Conservation (phyloP, 805 yeast species). For the Candida hungchunana region DNA sequence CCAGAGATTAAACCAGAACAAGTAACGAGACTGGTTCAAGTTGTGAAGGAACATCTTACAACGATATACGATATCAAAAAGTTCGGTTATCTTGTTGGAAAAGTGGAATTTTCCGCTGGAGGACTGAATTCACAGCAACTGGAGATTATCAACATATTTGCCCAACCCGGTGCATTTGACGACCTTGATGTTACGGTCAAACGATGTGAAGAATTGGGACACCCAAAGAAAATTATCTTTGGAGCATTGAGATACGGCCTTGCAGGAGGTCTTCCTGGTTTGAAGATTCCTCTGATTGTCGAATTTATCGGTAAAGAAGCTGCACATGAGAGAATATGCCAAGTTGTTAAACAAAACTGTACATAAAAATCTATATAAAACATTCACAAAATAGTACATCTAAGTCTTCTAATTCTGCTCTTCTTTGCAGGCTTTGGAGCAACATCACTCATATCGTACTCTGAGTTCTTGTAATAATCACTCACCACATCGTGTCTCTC, state of each 20-base stretch:
- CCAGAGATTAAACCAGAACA: conserved; percentile 27
- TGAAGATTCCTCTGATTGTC: conserved; percentile 55
- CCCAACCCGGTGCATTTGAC: conserved; percentile 1
- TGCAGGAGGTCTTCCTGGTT: conserved; percentile 67
- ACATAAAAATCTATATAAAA: neutral
- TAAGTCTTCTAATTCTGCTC: conserved; percentile 8
- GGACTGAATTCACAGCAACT: too few relatives aligned
- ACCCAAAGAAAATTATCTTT: conserved; percentile 40
- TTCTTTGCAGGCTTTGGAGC: conserved; percentile 2
- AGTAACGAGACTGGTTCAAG: conserved; percentile 36
- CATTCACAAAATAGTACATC: conserved; percentile 8
- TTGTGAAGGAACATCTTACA: conserved; percentile 46
- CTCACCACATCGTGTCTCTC: conserved; percentile 4
- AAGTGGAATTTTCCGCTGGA: conserved; percentile 21
- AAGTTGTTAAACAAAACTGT: conserved; percentile 16
- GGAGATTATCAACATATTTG: conserved; percentile 19
- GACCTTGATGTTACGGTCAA: conserved; percentile 7
- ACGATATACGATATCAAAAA: conserved; percentile 49
- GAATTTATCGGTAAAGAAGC: conserved; percentile 49
- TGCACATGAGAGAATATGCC: conserved; percentile 24
- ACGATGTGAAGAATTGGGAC: conserved; percentile 20
- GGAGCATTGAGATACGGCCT: conserved; percentile 62
- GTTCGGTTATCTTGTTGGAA: conserved; percentile 46
- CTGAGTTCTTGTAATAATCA: conserved; percentile 18
- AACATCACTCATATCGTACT: conserved; percentile 13